Conservation (phyloP, 352 stramenopile species). For the Globisporangium recalcitrans region DNA sequence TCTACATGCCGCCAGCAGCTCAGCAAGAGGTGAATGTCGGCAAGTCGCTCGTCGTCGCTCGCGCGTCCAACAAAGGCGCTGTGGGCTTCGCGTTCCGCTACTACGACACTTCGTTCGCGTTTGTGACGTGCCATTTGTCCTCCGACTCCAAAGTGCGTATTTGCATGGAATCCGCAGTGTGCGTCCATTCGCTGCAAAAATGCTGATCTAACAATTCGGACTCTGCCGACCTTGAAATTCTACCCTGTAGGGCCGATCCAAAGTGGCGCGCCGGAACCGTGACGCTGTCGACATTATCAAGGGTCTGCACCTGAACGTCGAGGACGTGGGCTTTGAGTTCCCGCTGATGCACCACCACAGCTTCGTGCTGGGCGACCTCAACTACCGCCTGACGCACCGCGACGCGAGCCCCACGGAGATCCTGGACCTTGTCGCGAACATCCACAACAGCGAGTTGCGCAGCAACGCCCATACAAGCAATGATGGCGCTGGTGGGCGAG, state of each 20-base stretch:
- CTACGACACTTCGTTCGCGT: conserved; percentile 82
- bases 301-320: conserved; percentile 70
- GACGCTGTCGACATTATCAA: conserved; percentile 71
- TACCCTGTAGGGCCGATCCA: conserved; percentile 48
- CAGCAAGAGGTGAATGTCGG: conserved; percentile 63
- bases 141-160: conserved; percentile 63
- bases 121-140: conserved; percentile 85
- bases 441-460: conserved; percentile 30
- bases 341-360: conserved; percentile 83
- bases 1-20: conserved; percentile 74
- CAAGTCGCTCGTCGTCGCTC: conserved; percentile 69
- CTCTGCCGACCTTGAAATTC: neutral
- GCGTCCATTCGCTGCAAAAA: too few relatives aligned
- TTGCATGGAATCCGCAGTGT: neutral
- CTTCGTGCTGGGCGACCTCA: conserved; percentile 88
- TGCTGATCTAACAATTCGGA: neutral
- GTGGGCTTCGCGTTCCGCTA: conserved; percentile 86
- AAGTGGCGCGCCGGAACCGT: conserved; percentile 68
- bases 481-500: conserved; percentile 8
- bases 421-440: conserved; percentile 52
- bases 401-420: conserved; percentile 48
- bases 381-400: conserved; percentile 78
- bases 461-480: neutral
- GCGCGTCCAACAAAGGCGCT: conserved; percentile 88
- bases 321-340: conserved; percentile 84